Base-by-base conservation (phyloP, 129 eudicot species). In the Solidago caesia region DNA sequence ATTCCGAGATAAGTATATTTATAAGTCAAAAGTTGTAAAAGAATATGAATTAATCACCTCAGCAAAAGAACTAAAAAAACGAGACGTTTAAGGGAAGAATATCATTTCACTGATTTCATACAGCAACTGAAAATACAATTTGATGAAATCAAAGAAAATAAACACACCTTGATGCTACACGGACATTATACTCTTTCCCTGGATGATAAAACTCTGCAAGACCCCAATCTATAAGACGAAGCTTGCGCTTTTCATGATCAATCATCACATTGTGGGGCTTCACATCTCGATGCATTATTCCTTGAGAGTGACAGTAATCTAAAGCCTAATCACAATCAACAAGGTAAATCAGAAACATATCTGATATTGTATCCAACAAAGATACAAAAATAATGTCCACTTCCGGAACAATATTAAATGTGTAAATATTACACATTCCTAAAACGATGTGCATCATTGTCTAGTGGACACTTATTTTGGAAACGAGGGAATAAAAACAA, bases 241-340 rank as follows among this genome's bases (percentile, higher is more conserved):
- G 96, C 83, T 91, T 88, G 52, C 96, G 90, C 75, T 88, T 86
- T 82, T 91, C 97, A 61, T 91, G 97, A 83, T 91, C 97, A 53
- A 91, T 91, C 97, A 91, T 91, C 74, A 91, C 97, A 79, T 91
- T 91, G 72, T 88, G 96, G 65, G 97, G 97, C 79, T 91, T 91
- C 85, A 91, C 96, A 70, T 91, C 97, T 71, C 97, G 86, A 72
- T 91, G 97, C 97, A 91, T 91, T 61, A 91, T 88, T 68, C 97
- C 97, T 83, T 91, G 97, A 41, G 97, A 88, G 76, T 91, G 97
- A 41, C 96, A 91, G 75, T 86, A 88, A 83, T 91, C 97, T 81
- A 91, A 81, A n/a, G 97, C 97, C 97, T 91, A 73, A 39, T 82
- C 15, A 77, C 62, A 57, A 9, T 33, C 41, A 55, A 64, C 8